A percentile compares a stretch with the other conserved stretches of the same genome.
Evolutionary conservation across 768 basidiomycete species (phyloP).

Genomic region (Pleurotus giganteus): DNA sequence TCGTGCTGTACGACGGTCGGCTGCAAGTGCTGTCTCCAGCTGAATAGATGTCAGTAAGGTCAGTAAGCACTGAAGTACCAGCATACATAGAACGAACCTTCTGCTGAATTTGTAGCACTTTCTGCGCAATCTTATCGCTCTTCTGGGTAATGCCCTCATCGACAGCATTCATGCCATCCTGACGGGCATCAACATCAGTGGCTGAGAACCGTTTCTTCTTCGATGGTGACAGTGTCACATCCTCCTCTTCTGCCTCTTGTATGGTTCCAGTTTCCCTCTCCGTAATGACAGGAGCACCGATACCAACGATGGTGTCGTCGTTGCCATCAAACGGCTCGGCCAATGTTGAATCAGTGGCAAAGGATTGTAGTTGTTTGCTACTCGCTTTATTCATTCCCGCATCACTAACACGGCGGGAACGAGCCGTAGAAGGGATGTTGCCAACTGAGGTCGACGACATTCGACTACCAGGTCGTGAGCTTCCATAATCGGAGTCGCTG

Average conservation of each 20-base stretch:
- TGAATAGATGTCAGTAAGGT: slow-evolving; percentile 25
- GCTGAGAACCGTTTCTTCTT: slow-evolving; percentile 83
- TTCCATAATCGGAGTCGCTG: slow-evolving; percentile 70
- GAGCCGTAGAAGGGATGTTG: slow-evolving; percentile 23
- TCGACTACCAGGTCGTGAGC: slow-evolving; percentile 67
- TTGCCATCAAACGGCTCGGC: slow-evolving; percentile 3
- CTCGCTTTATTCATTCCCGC: slow-evolving; percentile 32
- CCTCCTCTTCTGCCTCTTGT: slow-evolving; percentile 57
- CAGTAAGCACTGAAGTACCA: not conserved
- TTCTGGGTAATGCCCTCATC: slow-evolving; percentile 82
- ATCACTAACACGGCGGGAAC: slow-evolving; percentile 63
- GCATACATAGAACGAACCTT: slow-evolving; percentile 61
- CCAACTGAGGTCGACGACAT: slow-evolving; percentile 55
- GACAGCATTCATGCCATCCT: slow-evolving; percentile 83
- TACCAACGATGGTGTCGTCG: slow-evolving; percentile 3
- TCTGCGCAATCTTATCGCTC: slow-evolving; percentile 85
- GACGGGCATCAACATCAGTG: slow-evolving; percentile 56
- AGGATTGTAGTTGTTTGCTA: slow-evolving; percentile 58
- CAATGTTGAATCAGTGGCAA: slow-evolving; percentile 79
- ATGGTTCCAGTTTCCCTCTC: slow-evolving; percentile 35
- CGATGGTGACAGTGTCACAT: slow-evolving; percentile 34
- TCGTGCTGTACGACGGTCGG: slow-evolving; percentile 49
- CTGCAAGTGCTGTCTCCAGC: slow-evolving; percentile 73
- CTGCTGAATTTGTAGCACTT: slow-evolving; percentile 86
- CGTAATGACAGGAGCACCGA: not conserved